phyloP scores from a whole-genome alignment of 164 flowering plant species.

The Litsea cubeba region DNA sequence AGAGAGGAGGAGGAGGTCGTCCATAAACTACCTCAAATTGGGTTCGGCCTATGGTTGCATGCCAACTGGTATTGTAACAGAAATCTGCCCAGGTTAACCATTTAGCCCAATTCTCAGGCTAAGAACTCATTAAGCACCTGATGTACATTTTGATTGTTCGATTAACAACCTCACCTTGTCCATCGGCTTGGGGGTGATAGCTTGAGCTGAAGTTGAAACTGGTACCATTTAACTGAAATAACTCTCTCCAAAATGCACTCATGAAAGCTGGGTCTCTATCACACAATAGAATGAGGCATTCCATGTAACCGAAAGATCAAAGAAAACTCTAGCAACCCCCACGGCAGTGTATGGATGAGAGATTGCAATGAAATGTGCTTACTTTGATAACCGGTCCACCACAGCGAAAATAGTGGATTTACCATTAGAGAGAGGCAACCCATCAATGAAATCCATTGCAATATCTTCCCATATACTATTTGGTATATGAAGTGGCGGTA shows the following conservation, averaged over 20 bases:
- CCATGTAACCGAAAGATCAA: not conserved
- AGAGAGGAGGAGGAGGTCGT: no score
- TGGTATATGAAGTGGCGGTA: no score
- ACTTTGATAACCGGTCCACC: no score
- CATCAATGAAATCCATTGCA: no score
- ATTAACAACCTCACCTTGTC: not conserved
- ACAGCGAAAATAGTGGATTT: no score
- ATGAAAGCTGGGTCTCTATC: not conserved
- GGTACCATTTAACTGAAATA: not conserved
- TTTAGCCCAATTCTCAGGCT: not conserved
- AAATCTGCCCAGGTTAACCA: constrained; percentile 6
- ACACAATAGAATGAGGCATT: not conserved
- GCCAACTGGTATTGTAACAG: not conserved
- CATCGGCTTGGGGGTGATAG: not conserved
- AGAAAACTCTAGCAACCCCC: not conserved
- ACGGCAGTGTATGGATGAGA: not conserved
- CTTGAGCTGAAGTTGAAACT: no score
- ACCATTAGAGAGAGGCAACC: no score
- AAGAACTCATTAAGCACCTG: not conserved
- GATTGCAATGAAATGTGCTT: no score
- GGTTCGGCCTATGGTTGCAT: not conserved
- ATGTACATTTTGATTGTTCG: not conserved
- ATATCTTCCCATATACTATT: no score
- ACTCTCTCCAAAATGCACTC: not conserved
- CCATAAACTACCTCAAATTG: constrained; percentile 2